Evolutionary conservation across 495 filamentous ascomycete species (phyloP), one percentile per base, ranked within the genome.

Genomic region (Hypoxylon lenormandii): DNA sequence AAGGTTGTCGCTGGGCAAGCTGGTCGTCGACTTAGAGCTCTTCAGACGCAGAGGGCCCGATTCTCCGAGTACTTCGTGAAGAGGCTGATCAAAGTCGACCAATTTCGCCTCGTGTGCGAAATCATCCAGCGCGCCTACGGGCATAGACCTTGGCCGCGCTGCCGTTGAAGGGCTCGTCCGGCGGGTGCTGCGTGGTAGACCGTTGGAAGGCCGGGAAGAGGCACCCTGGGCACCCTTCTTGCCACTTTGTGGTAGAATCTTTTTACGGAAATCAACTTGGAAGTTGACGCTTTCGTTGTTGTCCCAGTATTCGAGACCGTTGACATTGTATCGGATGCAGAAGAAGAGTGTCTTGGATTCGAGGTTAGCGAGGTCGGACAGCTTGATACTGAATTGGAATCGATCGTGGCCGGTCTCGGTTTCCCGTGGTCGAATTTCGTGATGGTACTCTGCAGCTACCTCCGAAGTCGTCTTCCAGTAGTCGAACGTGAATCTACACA

Each of bases 381-480:
- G 79, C 82, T 94, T 96, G 82, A 98, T 93, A 74, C 86, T 92
- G 78, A 98, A 98, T 60, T 89, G 88, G 79, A 98, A 98, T 19
- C 92, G 86, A 75, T 98, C 95, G 72, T 87, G 90, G 28, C 90
- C 88, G 71, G 90, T 86, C 12, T 88, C 80, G 6, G 74, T 77
- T 45, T 91, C 89, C 57, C 86, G 86, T 38, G 86, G 89, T 10
- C 87, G 85, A 30, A 93, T 84, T 79, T 96, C 91, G 57, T 90
- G 85, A 76, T 89, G 90, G 79, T 86, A 98, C 72, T 97, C 93
- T 7, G 93, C 96, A 40, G 85, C 83, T 3, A 98, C 90, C 75
- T 98, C 95, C 1, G 95, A 98, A 2, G 93, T 94, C 0, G 95
- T 98, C 81, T 94, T 96, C 95, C 95, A 98, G 75, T 94, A 93